These are phyloP conservation scores for Kwoniella dendrophila DNA, from an alignment of 768 basidiomycete genomes.

Conservation along the genomic window DNA sequence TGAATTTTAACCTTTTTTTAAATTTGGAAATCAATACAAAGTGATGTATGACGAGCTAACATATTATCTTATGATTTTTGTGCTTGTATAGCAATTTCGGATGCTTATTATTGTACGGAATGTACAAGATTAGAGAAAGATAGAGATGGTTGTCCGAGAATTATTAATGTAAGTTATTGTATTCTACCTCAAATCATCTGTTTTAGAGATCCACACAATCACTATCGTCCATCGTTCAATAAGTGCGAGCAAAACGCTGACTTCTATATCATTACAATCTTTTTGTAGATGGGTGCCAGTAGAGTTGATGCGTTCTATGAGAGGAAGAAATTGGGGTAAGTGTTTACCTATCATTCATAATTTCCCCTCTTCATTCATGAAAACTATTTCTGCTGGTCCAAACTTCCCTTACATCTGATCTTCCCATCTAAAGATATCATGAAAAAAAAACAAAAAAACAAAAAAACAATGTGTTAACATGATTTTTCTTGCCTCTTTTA, in stretches of 20 bases:
- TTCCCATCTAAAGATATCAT: too few relatives aligned
- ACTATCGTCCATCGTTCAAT: background rate
- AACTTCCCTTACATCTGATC: too few relatives aligned
- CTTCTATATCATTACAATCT: background rate
- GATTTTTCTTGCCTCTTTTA: background rate
- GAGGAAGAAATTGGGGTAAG: slow-evolving; percentile 49
- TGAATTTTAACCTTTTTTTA: background rate
- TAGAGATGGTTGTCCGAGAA: slow-evolving; percentile 94
- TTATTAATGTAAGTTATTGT: slow-evolving; percentile 47
- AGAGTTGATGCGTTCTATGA: slow-evolving; percentile 51
- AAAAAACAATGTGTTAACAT: background rate
- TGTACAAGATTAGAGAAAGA: slow-evolving; percentile 90
- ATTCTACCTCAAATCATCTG: background rate
- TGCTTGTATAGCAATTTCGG: slow-evolving; percentile 76
- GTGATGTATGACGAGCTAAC: too few relatives aligned
- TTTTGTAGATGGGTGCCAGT: slow-evolving; percentile 46
- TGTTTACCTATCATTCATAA: background rate
- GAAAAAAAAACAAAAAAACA: too few relatives aligned
- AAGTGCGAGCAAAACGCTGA: background rate
- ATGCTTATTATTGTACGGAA: slow-evolving; percentile 98
- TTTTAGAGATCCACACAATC: background rate
- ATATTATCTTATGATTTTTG: background rate
- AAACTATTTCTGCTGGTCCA: background rate
- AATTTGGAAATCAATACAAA: too few relatives aligned
- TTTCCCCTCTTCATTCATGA: background rate